Base-by-base conservation (phyloP, 2,329 filamentous ascomycete species). In the Aotearoamyces nothofagi region DNA sequence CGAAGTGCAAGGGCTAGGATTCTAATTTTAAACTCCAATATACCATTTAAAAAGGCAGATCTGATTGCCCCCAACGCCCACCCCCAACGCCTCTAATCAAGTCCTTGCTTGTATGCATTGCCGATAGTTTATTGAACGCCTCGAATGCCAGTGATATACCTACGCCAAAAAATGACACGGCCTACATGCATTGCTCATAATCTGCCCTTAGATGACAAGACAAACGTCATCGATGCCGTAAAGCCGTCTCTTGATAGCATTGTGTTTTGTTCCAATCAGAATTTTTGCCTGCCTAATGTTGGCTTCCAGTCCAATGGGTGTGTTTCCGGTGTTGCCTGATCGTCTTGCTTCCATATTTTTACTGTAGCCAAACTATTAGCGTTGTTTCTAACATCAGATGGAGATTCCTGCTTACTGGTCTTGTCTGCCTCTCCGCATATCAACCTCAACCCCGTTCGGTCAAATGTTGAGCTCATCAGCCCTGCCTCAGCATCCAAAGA, bases 351-450 rank as follows among this genome's bases (percentile, higher is more conserved):
- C 90, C 90, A 98, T 33, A 98, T 72, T 67, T 98, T 96, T 53
- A 94, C 66, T 74, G 24, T 15, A 8, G 13, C 33, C 34, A 33
- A 11, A 25, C 7, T 12, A 25, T 10, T 10, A 17, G 9, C 15
- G 9, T 17, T 31, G 12, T 11, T 10, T 22, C 12, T 30, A 15
- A 29, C 4, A 16, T 8, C 8, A 4, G 17, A 11, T 14, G 8
- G 15, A 7, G 13, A 23, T 11, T 16, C 16, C 11, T 24, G 56
- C 65, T 53, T 50, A 70, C 66, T 93, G 0, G 86, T 93, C 66
- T 98, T 98, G 52, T 98, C 90, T 5, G 84, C 82, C 56, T 98
- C 90, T 25, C 92, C 92, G 12, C 80, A 86, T 38, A 98, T 92
- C 42, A 98, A 60, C 41, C 90, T 70, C 46, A 94, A 49, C 0